phyloP scores from a whole-genome alignment of 257 asterid genomes.

The Petunia axillaris region DNA sequence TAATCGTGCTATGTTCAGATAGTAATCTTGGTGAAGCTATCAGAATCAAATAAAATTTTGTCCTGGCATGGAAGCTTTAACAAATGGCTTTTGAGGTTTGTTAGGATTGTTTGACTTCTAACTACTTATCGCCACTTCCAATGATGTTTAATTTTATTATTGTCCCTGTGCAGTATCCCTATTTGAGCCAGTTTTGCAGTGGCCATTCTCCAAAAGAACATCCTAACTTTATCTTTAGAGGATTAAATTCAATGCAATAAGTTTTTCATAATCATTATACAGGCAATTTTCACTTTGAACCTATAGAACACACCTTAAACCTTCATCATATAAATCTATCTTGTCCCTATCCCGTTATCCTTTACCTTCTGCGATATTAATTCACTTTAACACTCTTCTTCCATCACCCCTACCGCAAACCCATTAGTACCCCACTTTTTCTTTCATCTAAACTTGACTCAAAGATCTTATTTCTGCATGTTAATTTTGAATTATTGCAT shows the following conservation, averaged over 20 bases:
- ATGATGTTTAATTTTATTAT: not conserved
- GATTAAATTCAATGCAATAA: not conserved
- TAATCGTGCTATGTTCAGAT: not conserved
- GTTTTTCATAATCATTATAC: not conserved
- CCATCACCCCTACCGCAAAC: not conserved
- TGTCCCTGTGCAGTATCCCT: not conserved
- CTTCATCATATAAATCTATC: not conserved
- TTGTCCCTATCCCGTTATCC: not conserved
- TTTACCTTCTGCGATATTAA: not conserved
- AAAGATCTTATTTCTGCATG: not conserved
- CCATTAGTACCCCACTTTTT: conserved; percentile 8
- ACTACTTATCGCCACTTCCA: not conserved
- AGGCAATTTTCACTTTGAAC: not conserved
- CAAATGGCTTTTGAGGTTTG: not conserved
- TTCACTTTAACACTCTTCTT: not conserved
- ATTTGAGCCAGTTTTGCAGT: conserved; percentile 8
- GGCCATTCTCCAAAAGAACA: not conserved
- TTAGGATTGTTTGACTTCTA: conserved; percentile 1
- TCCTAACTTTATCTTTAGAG: conserved; percentile 2
- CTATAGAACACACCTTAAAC: not conserved
- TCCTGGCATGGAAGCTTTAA: not conserved
- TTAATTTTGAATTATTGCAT: not conserved
- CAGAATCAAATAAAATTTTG: conserved; percentile 8
- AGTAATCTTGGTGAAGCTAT: not conserved
- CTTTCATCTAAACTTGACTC: not conserved